Evolutionary conservation across 805 yeast species (phyloP).

Genomic region (Candida pseudofarinosa): DNA sequence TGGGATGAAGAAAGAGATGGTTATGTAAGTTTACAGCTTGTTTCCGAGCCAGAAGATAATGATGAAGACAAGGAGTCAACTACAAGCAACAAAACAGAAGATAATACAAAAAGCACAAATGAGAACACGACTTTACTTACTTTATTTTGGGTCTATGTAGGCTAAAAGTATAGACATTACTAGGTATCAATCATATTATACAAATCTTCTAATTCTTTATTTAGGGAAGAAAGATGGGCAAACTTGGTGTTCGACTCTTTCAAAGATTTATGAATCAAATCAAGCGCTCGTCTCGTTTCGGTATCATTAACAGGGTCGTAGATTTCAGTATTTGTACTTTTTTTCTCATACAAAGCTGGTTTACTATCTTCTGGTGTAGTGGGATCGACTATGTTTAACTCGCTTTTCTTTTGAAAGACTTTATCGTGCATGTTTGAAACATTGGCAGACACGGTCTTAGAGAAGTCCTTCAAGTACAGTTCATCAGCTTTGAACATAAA

Average conservation of each 20-base stretch:
- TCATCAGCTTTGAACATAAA: conserved; percentile 27
- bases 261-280: conserved; percentile 12
- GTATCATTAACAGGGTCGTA: conserved; percentile 16
- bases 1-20: conserved; percentile 63
- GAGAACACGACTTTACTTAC: conserved; percentile 7
- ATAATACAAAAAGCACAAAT: conserved; percentile 1
- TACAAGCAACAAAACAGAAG: not conserved
- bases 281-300: conserved; percentile 15
- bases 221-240: conserved; percentile 9
- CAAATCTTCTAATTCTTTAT: conserved; percentile 17
- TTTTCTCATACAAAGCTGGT: not conserved
- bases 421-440: conserved; percentile 11
- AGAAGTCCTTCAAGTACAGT: conserved; percentile 28
- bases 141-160: conserved; percentile 17
- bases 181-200: conserved; percentile 12
- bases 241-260: conserved; percentile 12
- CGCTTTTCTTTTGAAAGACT: conserved; percentile 8
- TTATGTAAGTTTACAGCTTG: conserved; percentile 31
- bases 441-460: conserved; percentile 15
- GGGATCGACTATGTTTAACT: conserved; percentile 2
- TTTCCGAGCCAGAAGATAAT: not conserved
- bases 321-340: not conserved
- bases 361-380: conserved; percentile 1
- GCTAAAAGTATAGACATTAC: conserved; percentile 2
- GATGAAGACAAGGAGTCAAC: not conserved